Evolutionary conservation across 2,329 filamentous ascomycete genomes (phyloP).

Genomic region (Colletotrichum noveboracense): DNA sequence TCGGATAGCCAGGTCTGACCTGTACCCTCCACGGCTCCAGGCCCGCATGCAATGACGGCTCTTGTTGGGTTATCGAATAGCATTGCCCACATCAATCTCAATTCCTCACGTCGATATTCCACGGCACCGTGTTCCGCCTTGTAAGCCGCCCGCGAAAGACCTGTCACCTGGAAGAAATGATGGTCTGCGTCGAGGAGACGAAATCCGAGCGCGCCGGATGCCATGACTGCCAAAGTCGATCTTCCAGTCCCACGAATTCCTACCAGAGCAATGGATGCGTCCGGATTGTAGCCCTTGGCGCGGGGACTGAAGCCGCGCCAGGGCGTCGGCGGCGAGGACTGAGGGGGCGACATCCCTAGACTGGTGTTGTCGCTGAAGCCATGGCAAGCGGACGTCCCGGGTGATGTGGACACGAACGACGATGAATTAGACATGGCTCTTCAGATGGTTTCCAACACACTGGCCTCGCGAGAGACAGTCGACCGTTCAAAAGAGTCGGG

Average conservation of each 20-base stretch:
- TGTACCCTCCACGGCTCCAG: conserved; percentile 62
- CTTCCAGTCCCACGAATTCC: conserved; percentile 78
- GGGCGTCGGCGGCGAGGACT: not conserved
- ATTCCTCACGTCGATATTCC: conserved; percentile 68
- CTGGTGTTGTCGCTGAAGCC: not conserved
- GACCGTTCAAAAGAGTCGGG: not conserved
- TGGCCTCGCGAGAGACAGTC: not conserved
- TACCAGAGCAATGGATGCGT: conserved; percentile 75
- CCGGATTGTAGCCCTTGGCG: conserved; percentile 23
- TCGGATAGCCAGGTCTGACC: conserved; percentile 65
- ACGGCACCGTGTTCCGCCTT: conserved; percentile 65
- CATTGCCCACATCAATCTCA: conserved; percentile 65
- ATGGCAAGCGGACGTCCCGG: not conserved
- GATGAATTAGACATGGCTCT: not conserved
- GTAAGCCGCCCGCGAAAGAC: conserved; percentile 65
- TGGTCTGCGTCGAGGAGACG: conserved; percentile 73
- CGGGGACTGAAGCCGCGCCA: not conserved
- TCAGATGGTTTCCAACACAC: not conserved
- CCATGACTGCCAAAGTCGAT: conserved; percentile 76
- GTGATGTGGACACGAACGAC: not conserved
- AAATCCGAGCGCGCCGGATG: conserved; percentile 71
- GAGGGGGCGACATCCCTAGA: not conserved
- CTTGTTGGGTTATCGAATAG: conserved; percentile 62
- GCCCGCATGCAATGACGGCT: conserved; percentile 74
- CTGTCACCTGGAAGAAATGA: conserved; percentile 68